Percentiles rank a stretch among this genome's conserved stretches.
These are phyloP conservation scores for Castanea crenata DNA, from an alignment of 306 rosid species.

Conservation along the genomic window DNA sequence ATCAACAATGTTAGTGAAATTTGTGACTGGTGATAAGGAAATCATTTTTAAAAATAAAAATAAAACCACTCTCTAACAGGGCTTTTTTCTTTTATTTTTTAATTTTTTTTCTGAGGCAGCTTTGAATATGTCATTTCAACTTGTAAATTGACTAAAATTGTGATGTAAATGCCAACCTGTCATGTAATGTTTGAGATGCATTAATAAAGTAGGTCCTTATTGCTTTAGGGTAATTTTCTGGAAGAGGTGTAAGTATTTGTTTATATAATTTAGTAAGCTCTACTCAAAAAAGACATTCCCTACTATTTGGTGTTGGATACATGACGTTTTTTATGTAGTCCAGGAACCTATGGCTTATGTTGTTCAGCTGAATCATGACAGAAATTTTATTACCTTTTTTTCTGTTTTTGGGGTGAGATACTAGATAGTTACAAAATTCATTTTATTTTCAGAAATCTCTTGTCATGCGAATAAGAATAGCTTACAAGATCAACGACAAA, in stretches of 20 bases:
- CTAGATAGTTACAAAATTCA: slow-evolving; percentile 28
- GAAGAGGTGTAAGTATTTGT: neutral
- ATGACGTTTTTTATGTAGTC: neutral
- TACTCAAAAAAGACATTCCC: neutral
- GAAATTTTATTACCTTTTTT: neutral
- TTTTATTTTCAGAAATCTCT: slow-evolving; percentile 76
- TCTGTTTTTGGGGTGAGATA: neutral
- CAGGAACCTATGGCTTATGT: neutral
- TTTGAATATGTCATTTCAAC: neutral
- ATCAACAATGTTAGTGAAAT: neutral
- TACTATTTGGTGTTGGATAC: neutral
- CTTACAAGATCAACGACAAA: slow-evolving; percentile 83
- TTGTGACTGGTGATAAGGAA: neutral
- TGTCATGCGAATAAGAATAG: slow-evolving; percentile 90
- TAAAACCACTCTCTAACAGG: too few species aligned
- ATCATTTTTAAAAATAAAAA: neutral
- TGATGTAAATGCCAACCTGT: neutral
- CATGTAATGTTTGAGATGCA: neutral
- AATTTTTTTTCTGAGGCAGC: neutral
- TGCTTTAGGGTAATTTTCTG: neutral
- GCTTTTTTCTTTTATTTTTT: neutral
- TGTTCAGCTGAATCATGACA: neutral
- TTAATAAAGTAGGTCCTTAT: too few species aligned
- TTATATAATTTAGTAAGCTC: neutral
- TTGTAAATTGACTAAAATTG: neutral